Evolutionary conservation across 208 protist genomes (phyloP), one percentile per base, ranked within the genome.

Genomic region (Borovskyia barvae): DNA sequence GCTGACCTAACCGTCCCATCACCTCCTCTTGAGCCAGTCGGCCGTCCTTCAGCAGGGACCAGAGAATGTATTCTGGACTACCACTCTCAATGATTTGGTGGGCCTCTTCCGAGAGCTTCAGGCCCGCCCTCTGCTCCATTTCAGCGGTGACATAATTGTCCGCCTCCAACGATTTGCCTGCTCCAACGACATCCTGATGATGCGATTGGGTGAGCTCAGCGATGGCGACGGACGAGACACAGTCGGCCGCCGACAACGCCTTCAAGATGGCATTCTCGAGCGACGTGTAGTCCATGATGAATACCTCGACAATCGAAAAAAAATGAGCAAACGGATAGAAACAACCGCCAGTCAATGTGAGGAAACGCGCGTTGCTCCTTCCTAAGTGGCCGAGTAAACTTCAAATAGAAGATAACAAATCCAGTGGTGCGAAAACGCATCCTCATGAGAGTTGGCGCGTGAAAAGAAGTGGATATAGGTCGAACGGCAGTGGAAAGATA

Each of bases 111-210:
- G 91, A 91, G 28, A 96, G 54, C 66, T 79, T 85, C 75, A 87
- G 92, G 45, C 48, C 54, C 49, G 67, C 72, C 42, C 78, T 75
- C 41, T 74, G 79, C 32, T 65, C 26, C 12, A 88, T 76, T 57
- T 76, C 69, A 42, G 84, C 75, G 47, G 50, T 48, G 52, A 97
- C 77, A 67, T 95, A 92, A 41, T 72, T 74, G 33, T 91, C 83
- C 29, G 88, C 60, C 61, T 90, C 75, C 1, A 98, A 81, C 12
- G 86, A 96, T 77, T 97, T 97, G 68, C 90, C 72, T 3, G 89
- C 90, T 17, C 93, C 93, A 22, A 97, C 89, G 15, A 98, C 73
- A 0, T 82, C 82, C 62, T 97, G 87, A 46, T 97, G 95, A 43
- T 93, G 78, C 20, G 91, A 50, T 29, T 36, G 29, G 5, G 91